A percentile compares a stretch with the other conserved stretches of the same genome.
Conservation (phyloP, 208 protist genomes). For the Wallacemonas collosoma region DNA sequence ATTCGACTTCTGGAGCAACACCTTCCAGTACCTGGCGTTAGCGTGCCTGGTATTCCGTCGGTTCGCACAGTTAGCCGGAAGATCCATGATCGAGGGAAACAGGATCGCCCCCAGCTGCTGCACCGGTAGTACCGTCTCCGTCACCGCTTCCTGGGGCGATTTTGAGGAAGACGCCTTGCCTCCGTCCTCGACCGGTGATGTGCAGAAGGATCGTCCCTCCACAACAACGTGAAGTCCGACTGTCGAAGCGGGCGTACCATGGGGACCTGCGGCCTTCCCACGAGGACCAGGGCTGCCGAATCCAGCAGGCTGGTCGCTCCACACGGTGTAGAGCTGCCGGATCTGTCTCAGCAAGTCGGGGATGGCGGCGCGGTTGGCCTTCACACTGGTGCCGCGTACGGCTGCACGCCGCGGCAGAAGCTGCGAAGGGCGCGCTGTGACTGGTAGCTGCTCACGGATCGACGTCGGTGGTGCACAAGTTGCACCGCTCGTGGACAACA, state of each 20-base stretch:
- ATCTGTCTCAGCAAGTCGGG: constrained; percentile 10
- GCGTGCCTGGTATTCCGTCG: constrained; percentile 4
- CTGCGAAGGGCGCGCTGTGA: neutral
- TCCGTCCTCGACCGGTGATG: neutral
- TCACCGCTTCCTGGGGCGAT: neutral
- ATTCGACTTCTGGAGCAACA: constrained; percentile 59
- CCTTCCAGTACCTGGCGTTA: constrained; percentile 33
- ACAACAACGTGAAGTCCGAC: neutral
- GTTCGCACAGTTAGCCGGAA: neutral
- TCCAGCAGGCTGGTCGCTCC: neutral
- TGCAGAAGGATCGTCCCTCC: neutral
- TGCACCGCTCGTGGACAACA: neutral
- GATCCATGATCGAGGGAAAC: constrained; percentile 15
- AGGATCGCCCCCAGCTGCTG: constrained; percentile 17
- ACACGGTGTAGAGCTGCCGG: constrained; percentile 2
- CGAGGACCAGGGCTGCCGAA: neutral
- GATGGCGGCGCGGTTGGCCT: constrained; percentile 1
- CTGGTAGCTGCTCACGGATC: constrained; percentile 12
- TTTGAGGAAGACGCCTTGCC: neutral
- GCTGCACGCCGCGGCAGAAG: neutral
- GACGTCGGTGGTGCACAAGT: neutral
- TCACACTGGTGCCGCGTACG: neutral
- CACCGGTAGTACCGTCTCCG: neutral
- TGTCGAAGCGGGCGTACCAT: neutral
- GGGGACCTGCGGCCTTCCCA: neutral